Evolutionary conservation across 805 yeast species (phyloP).

Genomic region (Danielia reshetovae): DNA sequence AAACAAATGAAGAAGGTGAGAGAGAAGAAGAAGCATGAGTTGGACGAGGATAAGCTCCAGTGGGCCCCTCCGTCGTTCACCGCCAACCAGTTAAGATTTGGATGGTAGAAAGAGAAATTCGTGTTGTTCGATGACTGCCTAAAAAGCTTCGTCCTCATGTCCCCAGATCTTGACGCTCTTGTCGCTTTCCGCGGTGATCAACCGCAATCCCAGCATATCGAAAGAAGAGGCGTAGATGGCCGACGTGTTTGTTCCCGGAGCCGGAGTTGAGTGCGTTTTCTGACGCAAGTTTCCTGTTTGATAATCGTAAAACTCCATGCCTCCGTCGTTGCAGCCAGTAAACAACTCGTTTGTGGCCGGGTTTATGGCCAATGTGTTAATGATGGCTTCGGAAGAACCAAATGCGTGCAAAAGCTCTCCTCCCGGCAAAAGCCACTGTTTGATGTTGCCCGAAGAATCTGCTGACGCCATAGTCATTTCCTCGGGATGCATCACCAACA

Average conservation of each 20-base stretch:
- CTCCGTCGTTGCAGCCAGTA: conserved; percentile 83
- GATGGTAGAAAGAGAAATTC: conserved; percentile 57
- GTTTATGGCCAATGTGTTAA: conserved; percentile 68
- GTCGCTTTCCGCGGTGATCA: conserved; percentile 89
- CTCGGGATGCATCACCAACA: conserved; percentile 61
- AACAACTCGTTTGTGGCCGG: conserved; percentile 59
- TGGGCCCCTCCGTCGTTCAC: conserved; percentile 98
- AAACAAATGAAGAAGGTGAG: conserved; percentile 47
- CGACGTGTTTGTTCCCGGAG: conserved; percentile 69
- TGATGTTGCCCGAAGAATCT: conserved; percentile 67
- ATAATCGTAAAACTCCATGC: conserved; percentile 76
- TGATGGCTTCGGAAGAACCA: conserved; percentile 44
- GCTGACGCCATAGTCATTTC: conserved; percentile 77
- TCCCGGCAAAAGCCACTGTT: conserved; percentile 79
- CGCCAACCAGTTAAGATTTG: conserved; percentile 92
- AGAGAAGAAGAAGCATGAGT: conserved; percentile 68
- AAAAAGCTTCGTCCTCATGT: not conserved
- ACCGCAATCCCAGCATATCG: conserved; percentile 74
- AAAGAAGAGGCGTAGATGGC: conserved; percentile 70
- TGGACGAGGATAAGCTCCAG: conserved; percentile 65
- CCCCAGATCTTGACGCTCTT: conserved; percentile 79
- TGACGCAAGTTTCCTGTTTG: conserved; percentile 63
- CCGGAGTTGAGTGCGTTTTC: conserved; percentile 44
- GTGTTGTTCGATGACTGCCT: not conserved
- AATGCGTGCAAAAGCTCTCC: conserved; percentile 64